These are phyloP conservation scores for Alloteropsis angusta DNA, from an alignment of 202 grass and related monocot species.

Conservation along the genomic window DNA sequence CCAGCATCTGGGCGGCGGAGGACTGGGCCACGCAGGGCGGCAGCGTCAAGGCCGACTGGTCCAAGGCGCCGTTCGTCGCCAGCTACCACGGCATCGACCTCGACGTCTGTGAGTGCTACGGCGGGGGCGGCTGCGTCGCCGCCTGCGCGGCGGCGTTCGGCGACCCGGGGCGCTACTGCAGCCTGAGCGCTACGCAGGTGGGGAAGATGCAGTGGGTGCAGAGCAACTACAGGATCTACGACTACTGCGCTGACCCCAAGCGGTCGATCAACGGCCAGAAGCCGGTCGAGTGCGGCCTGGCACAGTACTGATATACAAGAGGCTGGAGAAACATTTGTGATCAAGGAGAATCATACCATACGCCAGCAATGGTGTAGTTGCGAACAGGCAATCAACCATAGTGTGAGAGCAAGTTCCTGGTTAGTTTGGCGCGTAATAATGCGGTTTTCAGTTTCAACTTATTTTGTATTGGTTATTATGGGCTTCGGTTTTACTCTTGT, in stretches of 20 bases:
- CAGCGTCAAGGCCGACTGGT: slow-evolving; percentile 60
- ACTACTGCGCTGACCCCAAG: slow-evolving; percentile 54
- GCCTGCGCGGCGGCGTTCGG: neutral
- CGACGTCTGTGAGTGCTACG: slow-evolving; percentile 19
- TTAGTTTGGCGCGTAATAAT: neutral
- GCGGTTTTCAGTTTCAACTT: neutral
- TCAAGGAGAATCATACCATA: neutral
- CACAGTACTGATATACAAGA: slow-evolving; percentile 16
- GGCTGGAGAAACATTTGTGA: neutral
- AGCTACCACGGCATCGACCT: slow-evolving; percentile 45
- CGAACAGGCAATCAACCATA: too few relatives aligned
- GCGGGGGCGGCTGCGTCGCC: slow-evolving; percentile 6
- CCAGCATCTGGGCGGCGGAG: slow-evolving; percentile 71
- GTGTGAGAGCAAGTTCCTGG: neutral
- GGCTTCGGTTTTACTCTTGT: neutral
- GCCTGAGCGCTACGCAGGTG: slow-evolving; percentile 16
- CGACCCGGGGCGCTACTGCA: neutral
- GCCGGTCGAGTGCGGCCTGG: slow-evolving; percentile 40
- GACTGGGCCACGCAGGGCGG: slow-evolving; percentile 68
- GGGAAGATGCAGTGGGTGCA: slow-evolving; percentile 56
- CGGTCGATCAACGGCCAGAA: slow-evolving; percentile 24
- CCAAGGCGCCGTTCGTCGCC: slow-evolving; percentile 56
- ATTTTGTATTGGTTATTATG: neutral
- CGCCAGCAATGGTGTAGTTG: too few relatives aligned
- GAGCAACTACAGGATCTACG: slow-evolving; percentile 47